Percentiles rank a stretch among this genome's conserved stretches.
phyloP scores from a whole-genome alignment of 306 rosid genomes.

The Biancaea sappan region DNA sequence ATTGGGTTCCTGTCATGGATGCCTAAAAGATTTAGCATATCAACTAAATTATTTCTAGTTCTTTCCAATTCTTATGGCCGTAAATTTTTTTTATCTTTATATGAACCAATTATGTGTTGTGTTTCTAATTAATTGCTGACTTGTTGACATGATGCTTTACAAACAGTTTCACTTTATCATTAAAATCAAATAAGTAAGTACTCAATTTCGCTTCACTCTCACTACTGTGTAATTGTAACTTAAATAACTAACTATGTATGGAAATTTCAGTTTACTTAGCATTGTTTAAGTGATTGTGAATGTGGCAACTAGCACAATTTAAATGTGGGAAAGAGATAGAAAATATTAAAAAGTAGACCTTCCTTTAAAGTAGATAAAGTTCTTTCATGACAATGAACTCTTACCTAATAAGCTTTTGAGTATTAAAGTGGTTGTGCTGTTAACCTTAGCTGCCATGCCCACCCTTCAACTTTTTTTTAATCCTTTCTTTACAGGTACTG shows the following conservation, averaged over 20 bases:
- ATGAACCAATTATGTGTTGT: too few relatives aligned
- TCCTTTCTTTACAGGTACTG: neutral
- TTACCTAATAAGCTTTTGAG: neutral
- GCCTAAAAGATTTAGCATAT: too few relatives aligned
- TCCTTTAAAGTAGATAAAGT: neutral
- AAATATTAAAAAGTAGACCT: slow-evolving; percentile 2
- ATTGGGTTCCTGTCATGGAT: too few relatives aligned
- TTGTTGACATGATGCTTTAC: too few relatives aligned
- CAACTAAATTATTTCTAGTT: too few relatives aligned
- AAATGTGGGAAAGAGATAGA: neutral
- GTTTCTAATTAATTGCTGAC: too few relatives aligned
- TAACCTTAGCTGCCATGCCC: neutral
- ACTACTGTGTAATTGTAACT: slow-evolving; percentile 32
- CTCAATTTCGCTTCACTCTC: slow-evolving; percentile 52
- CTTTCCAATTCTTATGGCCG: too few relatives aligned
- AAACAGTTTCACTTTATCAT: slow-evolving; percentile 46
- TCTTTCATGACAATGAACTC: neutral
- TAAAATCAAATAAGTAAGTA: slow-evolving; percentile 50
- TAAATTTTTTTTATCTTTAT: too few relatives aligned
- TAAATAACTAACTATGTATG: slow-evolving; percentile 21
- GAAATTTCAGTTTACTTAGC: slow-evolving; percentile 20
- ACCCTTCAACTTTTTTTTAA: neutral
- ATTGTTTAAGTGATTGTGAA: neutral
- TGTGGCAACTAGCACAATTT: slow-evolving; percentile 8
- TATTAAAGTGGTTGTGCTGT: neutral